phyloP scores from a whole-genome alignment of 805 yeast genomes.

The Zygotorulaspora florentina region DNA sequence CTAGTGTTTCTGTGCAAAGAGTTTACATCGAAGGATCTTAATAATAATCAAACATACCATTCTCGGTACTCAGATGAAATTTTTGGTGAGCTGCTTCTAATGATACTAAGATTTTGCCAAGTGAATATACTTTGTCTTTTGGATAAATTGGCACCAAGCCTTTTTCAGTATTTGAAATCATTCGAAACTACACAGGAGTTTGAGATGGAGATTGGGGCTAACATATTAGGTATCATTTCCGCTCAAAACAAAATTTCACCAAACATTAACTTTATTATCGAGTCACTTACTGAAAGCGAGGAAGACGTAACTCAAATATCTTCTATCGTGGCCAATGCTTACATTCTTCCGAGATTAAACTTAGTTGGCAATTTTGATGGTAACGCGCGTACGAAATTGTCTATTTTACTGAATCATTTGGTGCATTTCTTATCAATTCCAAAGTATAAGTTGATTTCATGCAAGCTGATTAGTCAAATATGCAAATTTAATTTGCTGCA shows the following conservation, averaged over 20 bases:
- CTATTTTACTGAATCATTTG: constrained; percentile 1
- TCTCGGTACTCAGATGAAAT: constrained; percentile 26
- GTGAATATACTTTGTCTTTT: constrained; percentile 8
- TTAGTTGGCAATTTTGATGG: constrained; percentile 2
- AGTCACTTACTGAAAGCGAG: background rate
- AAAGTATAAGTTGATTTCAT: background rate
- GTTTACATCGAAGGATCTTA: constrained; percentile 19
- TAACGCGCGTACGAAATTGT: background rate
- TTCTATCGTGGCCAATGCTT: constrained; percentile 13
- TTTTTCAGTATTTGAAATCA: constrained; percentile 26
- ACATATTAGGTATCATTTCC: constrained; percentile 45
- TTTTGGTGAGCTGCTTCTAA: constrained; percentile 37
- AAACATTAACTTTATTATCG: constrained; percentile 7
- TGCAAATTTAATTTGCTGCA: constrained; percentile 39
- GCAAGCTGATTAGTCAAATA: constrained; percentile 32
- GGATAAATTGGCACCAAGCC: constrained; percentile 14
- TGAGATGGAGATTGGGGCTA: constrained; percentile 39
- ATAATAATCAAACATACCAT: constrained; percentile 14
- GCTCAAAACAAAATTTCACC: constrained; percentile 10
- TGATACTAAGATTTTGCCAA: constrained; percentile 24
- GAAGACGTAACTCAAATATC: constrained; percentile 6
- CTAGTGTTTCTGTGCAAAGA: constrained; percentile 39
- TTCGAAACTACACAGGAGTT: constrained; percentile 19
- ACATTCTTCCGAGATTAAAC: constrained; percentile 23
- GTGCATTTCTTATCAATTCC: constrained; percentile 1